Percentiles rank a stretch among this genome's conserved stretches.
phyloP scores from a whole-genome alignment of 192 early-diverging fungal species.

The Helicostylum pulchrum region DNA sequence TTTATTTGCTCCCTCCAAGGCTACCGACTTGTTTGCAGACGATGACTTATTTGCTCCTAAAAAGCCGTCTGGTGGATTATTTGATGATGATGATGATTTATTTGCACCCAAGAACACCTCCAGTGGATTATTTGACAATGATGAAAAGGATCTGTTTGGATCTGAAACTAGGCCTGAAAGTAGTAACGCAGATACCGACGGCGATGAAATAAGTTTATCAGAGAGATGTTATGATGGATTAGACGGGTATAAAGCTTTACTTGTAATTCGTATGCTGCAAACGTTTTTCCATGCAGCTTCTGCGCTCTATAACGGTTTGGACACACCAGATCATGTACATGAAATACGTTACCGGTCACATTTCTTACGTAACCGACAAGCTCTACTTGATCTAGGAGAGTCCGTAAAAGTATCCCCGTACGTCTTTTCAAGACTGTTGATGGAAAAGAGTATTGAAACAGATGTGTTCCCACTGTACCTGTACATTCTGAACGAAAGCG shows the following conservation, averaged over 20 bases:
- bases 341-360: not conserved
- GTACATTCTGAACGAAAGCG: slow-evolving; percentile 24
- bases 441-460: slow-evolving; percentile 40
- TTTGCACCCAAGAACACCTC: not conserved
- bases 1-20: not conserved
- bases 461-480: slow-evolving; percentile 34
- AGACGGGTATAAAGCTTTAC: slow-evolving; percentile 53
- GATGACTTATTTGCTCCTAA: slow-evolving; percentile 25
- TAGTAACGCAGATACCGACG: not conserved
- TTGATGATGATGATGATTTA: slow-evolving; percentile 23
- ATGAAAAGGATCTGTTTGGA: slow-evolving; percentile 4
- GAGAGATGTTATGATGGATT: slow-evolving; percentile 6
- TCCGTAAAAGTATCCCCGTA: slow-evolving; percentile 47
- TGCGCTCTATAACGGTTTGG: not conserved
- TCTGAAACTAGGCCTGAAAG: not conserved
- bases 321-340: not conserved
- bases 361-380: slow-evolving; percentile 18
- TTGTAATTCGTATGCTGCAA: slow-evolving; percentile 61
- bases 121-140: slow-evolving; percentile 11
- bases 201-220: not conserved
- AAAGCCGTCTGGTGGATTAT: slow-evolving; percentile 9
- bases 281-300: slow-evolving; percentile 23
- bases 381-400: slow-evolving; percentile 39
- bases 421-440: slow-evolving; percentile 48
- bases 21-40: slow-evolving; percentile 28